Evolutionary conservation across 1,284 basidiomycete species (phyloP).

Genomic region (Fomitopsis schrenkii): DNA sequence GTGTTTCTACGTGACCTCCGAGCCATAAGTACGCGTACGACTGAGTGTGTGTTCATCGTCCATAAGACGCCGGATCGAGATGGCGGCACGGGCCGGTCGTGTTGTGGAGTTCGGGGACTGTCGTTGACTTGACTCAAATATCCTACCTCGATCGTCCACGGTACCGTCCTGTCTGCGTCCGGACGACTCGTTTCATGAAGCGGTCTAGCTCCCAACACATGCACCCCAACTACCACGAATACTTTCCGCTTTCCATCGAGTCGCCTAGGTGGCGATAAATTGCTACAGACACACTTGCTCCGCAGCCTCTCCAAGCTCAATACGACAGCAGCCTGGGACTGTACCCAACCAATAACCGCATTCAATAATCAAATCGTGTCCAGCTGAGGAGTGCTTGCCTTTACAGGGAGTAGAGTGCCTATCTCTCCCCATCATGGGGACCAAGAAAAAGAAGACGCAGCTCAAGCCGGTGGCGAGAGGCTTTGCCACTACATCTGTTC

Average conservation of each 20-base stretch:
- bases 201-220: background rate
- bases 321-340: background rate
- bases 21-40: too few relatives aligned
- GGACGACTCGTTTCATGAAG: background rate
- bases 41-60: background rate
- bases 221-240: background rate
- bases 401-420: background rate
- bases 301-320: background rate
- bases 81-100: background rate
- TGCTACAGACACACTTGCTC: background rate
- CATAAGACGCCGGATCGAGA: background rate
- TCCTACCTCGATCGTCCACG: background rate
- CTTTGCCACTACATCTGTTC: conserved; percentile 87
- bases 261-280: background rate
- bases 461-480: conserved; percentile 73
- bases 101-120: background rate
- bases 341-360: background rate
- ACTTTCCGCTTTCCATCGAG: background rate
- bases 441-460: conserved; percentile 86
- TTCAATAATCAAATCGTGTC: background rate
- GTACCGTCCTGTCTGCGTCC: background rate
- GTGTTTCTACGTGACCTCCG: too few relatives aligned
- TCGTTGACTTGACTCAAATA: background rate
- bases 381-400: background rate
- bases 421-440: conserved; percentile 40